Evolutionary conservation across 805 yeast genomes (phyloP).

Genomic region (Kodamaea restingae): DNA sequence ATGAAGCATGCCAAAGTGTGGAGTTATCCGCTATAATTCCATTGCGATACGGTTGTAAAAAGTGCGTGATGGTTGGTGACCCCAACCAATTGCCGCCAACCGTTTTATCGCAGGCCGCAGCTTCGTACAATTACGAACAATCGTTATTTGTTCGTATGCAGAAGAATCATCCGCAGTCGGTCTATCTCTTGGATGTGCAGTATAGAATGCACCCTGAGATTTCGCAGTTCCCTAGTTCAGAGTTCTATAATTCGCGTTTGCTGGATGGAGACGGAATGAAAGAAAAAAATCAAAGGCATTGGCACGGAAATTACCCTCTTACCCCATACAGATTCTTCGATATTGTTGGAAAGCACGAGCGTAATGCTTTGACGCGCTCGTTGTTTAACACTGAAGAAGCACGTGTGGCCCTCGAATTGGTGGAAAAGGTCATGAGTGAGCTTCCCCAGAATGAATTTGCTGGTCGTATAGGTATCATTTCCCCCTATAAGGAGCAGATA

Average conservation of each 20-base stretch:
- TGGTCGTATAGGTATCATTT: slow-evolving; percentile 82
- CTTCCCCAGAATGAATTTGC: slow-evolving; percentile 52
- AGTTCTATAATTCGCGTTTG: slow-evolving; percentile 71
- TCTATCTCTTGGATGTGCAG: slow-evolving; percentile 79
- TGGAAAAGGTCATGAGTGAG: slow-evolving; percentile 44
- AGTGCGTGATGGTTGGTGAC: slow-evolving; percentile 97
- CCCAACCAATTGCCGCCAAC: slow-evolving; percentile 98
- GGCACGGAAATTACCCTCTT: slow-evolving; percentile 63
- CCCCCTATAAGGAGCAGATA: slow-evolving; percentile 93
- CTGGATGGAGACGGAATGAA: slow-evolving; percentile 78
- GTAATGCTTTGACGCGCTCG: slow-evolving; percentile 63
- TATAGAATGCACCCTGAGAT: slow-evolving; percentile 96
- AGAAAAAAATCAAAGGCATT: slow-evolving; percentile 53
- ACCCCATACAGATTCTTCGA: slow-evolving; percentile 81
- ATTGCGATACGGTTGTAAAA: slow-evolving; percentile 80
- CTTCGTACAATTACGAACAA: slow-evolving; percentile 76
- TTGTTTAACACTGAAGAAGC: slow-evolving; percentile 71
- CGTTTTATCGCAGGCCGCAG: slow-evolving; percentile 84
- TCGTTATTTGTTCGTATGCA: slow-evolving; percentile 94
- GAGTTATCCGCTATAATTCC: slow-evolving; percentile 92
- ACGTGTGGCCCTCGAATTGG: slow-evolving; percentile 63
- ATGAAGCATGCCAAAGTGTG: slow-evolving; percentile 97
- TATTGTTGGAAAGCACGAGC: slow-evolving; percentile 56
- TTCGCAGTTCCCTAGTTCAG: slow-evolving; percentile 77
- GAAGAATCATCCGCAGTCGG: slow-evolving; percentile 52